Evolutionary conservation across 2,329 filamentous ascomycete species (phyloP).

Genomic region (Verticillium alfalfae): DNA sequence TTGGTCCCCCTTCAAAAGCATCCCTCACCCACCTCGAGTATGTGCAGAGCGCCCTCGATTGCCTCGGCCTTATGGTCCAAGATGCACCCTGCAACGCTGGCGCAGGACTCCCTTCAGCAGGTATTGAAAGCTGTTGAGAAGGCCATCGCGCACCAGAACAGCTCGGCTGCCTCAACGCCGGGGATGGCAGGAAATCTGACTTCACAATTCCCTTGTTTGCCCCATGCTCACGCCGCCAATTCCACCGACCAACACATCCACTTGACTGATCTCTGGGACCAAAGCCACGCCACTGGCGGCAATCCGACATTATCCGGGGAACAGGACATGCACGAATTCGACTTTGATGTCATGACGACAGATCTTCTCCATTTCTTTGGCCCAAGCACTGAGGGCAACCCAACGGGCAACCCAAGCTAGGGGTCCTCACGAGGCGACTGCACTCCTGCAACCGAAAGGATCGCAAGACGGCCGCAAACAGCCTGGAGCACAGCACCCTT

Average conservation of each 20-base stretch:
- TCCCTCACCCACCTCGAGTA: slow-evolving; percentile 6
- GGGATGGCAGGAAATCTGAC: slow-evolving; percentile 4
- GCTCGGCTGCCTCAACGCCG: slow-evolving; percentile 4
- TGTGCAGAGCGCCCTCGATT: no score
- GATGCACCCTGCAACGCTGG: slow-evolving; percentile 21
- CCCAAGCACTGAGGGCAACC: no score
- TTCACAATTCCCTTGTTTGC: slow-evolving; percentile 15
- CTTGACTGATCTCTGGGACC: slow-evolving; percentile 6
- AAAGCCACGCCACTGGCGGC: slow-evolving; percentile 8
- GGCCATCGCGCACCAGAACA: slow-evolving; percentile 14
- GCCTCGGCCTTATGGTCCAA: slow-evolving; percentile 7
- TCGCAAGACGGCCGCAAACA: no score
- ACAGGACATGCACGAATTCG: slow-evolving; percentile 8
- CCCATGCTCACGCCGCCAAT: slow-evolving; percentile 5
- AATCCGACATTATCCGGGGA: not conserved
- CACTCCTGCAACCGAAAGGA: no score
- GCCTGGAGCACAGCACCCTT: no score
- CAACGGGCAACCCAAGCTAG: no score
- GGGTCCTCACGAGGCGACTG: no score
- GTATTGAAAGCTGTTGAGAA: slow-evolving; percentile 14
- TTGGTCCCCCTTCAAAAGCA: slow-evolving; percentile 20
- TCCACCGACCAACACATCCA: slow-evolving; percentile 14
- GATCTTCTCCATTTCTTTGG: slow-evolving; percentile 20
- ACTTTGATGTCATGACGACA: slow-evolving; percentile 20
- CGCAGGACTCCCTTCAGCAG: slow-evolving; percentile 14